A percentile compares a stretch with the other conserved stretches of the same genome.
These are phyloP conservation scores for Yamadazyma kanchanaburiensis DNA, from an alignment of 1,139 yeast species.

Conservation along the genomic window DNA sequence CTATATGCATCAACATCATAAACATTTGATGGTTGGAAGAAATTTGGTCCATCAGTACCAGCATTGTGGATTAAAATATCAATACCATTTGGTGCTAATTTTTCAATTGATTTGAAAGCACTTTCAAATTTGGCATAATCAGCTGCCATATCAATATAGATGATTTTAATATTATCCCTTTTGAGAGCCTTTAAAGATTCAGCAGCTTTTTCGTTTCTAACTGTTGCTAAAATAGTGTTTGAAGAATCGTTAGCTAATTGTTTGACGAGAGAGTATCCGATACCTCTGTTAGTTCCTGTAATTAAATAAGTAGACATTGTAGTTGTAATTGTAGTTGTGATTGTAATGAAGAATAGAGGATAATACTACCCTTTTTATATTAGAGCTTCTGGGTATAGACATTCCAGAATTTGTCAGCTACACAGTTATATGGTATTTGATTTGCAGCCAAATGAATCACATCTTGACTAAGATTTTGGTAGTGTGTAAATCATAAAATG, in stretches of 20 bases:
- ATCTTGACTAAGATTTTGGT: too few relatives aligned
- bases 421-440: too few relatives aligned
- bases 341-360: too few relatives aligned
- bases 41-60: conserved; percentile 5
- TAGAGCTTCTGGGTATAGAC: too few relatives aligned
- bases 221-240: conserved; percentile 7
- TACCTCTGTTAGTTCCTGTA: conserved; percentile 22
- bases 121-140: conserved; percentile 6
- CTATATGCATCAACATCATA: conserved; percentile 8
- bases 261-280: conserved; percentile 16
- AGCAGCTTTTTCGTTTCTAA: conserved; percentile 4
- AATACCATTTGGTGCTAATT: conserved; percentile 11
- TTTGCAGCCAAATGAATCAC: too few relatives aligned
- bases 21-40: conserved; percentile 3
- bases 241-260: conserved; percentile 8
- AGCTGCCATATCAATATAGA: conserved; percentile 8
- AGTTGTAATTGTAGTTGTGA: neutral
- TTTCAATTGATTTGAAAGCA: conserved; percentile 7
- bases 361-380: too few relatives aligned
- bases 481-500: too few relatives aligned
- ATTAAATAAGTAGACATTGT: conserved; percentile 15
- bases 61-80: conserved; percentile 11
- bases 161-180: conserved; percentile 12
- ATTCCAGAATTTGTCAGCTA: too few relatives aligned
- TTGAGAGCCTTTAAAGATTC: conserved; percentile 2